phyloP scores from a whole-genome alignment of 495 filamentous ascomycete genomes.

The Penicillium odoratum region DNA sequence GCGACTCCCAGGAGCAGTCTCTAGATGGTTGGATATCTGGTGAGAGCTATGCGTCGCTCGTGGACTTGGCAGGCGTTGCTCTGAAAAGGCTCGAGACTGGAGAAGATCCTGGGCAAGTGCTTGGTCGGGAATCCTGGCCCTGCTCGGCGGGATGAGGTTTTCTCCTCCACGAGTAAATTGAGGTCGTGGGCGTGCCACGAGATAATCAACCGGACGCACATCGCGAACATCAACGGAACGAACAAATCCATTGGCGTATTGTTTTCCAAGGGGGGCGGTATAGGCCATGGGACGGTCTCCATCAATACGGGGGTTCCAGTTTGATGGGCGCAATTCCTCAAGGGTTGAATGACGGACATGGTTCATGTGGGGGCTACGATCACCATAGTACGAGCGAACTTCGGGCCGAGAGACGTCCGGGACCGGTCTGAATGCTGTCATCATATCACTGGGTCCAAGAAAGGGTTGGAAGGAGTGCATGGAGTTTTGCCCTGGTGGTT shows the following conservation, averaged over 20 bases:
- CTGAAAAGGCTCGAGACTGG: slow-evolving; percentile 12
- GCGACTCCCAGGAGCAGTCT: slow-evolving; percentile 10
- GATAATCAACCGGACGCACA: slow-evolving; percentile 25
- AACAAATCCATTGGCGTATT: slow-evolving; percentile 43
- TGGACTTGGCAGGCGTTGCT: slow-evolving; percentile 16
- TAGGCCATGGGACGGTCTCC: slow-evolving; percentile 16
- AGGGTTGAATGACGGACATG: slow-evolving; percentile 13
- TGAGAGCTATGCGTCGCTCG: slow-evolving; percentile 14
- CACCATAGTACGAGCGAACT: slow-evolving; percentile 19
- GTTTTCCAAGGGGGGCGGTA: slow-evolving; percentile 21
- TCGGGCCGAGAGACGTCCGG: slow-evolving; percentile 13
- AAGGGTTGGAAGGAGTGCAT: slow-evolving; percentile 10
- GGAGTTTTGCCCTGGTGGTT: slow-evolving; percentile 15
- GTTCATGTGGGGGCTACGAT: slow-evolving; percentile 22
- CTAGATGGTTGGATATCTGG: slow-evolving; percentile 10
- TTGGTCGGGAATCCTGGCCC: slow-evolving; percentile 15
- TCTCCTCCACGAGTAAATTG: slow-evolving; percentile 15
- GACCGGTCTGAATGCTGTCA: slow-evolving; percentile 15
- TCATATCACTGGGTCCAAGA: slow-evolving; percentile 17
- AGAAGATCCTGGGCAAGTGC: slow-evolving; percentile 13
- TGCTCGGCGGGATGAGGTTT: neutral
- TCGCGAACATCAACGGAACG: slow-evolving; percentile 37
- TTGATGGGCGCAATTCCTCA: slow-evolving; percentile 11
- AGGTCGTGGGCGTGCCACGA: slow-evolving; percentile 16
- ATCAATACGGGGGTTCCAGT: slow-evolving; percentile 19